Base-by-base conservation (phyloP, 192 early-diverging fungal species). In the Coemansia biformis region DNA sequence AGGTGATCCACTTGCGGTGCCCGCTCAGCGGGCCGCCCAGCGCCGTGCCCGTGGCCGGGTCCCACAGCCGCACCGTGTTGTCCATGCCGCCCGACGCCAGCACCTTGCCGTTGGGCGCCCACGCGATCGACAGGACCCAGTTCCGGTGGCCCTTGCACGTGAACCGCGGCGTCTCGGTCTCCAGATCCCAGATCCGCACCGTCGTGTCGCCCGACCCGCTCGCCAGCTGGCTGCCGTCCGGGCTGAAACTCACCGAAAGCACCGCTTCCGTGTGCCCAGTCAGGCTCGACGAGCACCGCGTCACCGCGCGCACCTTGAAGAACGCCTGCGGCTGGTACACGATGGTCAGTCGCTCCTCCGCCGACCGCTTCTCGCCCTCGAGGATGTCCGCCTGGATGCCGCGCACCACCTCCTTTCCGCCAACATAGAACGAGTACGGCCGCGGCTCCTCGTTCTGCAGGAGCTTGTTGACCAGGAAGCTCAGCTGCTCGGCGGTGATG, bases 61-160 rank as follows among this genome's bases (percentile, higher is more conserved):
- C 84, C 95, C 95, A 98, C 30, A 98, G 52, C 30, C 86, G 71
- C 50, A 90, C 88, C 6, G 83, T 86, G 30, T 82, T 86, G 68
- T 98, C 96, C 93, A 96, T 98, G 37, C 91, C 79, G 18, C 93
- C 93, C 4, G 91, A 93, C 4, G 90, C 91, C 62, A 98, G 70
- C 3, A 77, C 68, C 49, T 76, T 72, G 3, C 86, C 88, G 66
- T 96, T 84, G 19, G 96, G 93, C 13, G 92, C 86, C 93, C 93
- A 99, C 5, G 89, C 79, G 34, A 99, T 86, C 19, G 77, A 80
- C 49, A 95, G 82, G 3, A 99, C 96, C 92, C 93, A 96, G 56
- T 88, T 85, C 5, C 72, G 86, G 53, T 99, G 96, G 4, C 93
- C 86, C 54, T 66, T 78, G 37, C 89, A 77, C 14, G 90, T 94